These are phyloP conservation scores for Boletus sp. DNA, from an alignment of 1,284 basidiomycete species.

Conservation along the genomic window DNA sequence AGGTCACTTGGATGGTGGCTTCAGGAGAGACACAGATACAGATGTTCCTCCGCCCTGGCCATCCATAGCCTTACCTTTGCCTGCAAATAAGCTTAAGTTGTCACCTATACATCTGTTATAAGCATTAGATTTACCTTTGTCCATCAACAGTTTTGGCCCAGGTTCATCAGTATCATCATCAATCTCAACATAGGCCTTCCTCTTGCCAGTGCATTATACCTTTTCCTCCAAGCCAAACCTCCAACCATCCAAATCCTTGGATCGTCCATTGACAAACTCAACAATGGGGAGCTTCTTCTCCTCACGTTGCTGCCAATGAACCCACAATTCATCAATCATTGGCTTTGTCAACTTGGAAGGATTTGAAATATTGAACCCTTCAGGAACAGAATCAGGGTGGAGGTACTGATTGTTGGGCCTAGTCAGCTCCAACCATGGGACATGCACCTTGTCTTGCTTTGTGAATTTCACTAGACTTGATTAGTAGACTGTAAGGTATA, in stretches of 20 bases:
- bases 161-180: not conserved
- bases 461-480: not conserved
- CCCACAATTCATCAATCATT: too few relatives aligned
- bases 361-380: too few relatives aligned
- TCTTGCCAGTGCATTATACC: too few relatives aligned
- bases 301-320: not conserved
- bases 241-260: not conserved
- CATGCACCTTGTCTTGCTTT: not conserved
- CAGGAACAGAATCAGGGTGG: too few relatives aligned
- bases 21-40: not conserved
- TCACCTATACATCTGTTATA: not conserved
- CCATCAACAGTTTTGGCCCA: not conserved
- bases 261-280: not conserved
- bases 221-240: too few relatives aligned
- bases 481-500: too few relatives aligned
- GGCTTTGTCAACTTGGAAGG: too few relatives aligned
- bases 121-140: not conserved
- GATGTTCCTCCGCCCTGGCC: not conserved
- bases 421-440: not conserved
- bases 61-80: not conserved
- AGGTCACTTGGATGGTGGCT: not conserved
- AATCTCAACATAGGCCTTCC: not conserved
- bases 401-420: too few relatives aligned
- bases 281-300: not conserved
- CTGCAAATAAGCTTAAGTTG: too few relatives aligned